phyloP scores from a whole-genome alignment of 441 rosid genomes.

The Macaranga tanarius region DNA sequence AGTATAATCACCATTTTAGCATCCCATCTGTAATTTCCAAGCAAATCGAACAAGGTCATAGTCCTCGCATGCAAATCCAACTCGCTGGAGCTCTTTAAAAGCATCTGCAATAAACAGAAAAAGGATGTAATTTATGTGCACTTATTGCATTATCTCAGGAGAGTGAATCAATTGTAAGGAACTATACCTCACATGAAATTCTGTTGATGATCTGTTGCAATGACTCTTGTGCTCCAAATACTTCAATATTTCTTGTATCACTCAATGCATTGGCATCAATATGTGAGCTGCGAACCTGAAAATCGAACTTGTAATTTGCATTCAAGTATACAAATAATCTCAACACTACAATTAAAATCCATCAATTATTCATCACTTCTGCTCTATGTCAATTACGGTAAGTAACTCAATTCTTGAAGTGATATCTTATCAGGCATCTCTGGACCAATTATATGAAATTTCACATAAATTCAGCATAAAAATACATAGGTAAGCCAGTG shows the following conservation, averaged over 20 bases:
- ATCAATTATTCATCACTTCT: no score
- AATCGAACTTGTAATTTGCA: slow-evolving; percentile 12
- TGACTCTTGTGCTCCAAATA: slow-evolving; percentile 46
- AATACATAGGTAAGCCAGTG: no score
- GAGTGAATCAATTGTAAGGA: slow-evolving; percentile 4
- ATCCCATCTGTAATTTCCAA: slow-evolving; percentile 67
- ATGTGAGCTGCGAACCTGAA: slow-evolving; percentile 39
- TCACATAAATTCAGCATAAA: no score
- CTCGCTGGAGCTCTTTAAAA: slow-evolving; percentile 34
- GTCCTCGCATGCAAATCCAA: slow-evolving; percentile 49
- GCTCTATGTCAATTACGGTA: no score
- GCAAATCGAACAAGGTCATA: slow-evolving; percentile 55
- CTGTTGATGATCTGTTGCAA: slow-evolving; percentile 44
- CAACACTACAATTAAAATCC: no score
- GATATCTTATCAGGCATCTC: no score
- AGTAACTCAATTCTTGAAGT: no score
- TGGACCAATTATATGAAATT: no score
- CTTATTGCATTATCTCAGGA: slow-evolving; percentile 1
- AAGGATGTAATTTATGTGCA: background rate
- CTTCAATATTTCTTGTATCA: slow-evolving; percentile 38
- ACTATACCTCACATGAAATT: slow-evolving; percentile 50
- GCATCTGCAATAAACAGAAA: slow-evolving; percentile 46
- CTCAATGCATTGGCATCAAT: slow-evolving; percentile 26
- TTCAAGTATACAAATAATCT: no score
- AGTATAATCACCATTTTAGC: slow-evolving; percentile 64